These are phyloP conservation scores for Hansenula sp. DNA, from an alignment of 1,139 yeast species.

Conservation along the genomic window DNA sequence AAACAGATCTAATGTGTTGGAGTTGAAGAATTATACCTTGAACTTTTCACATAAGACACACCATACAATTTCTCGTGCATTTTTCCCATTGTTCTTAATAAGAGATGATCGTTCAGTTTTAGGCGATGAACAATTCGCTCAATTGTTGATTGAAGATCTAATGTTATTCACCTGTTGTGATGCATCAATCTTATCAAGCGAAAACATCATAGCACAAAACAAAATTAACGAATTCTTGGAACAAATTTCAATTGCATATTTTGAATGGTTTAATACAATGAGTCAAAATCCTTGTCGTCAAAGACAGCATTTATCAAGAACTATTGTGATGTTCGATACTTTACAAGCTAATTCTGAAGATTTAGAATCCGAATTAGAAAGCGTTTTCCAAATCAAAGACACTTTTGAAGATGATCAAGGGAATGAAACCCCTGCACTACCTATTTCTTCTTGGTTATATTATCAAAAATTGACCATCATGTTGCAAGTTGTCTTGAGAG, in stretches of 20 bases:
- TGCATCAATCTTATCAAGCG: constrained; percentile 19
- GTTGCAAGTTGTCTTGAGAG: constrained; percentile 69
- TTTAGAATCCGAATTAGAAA: constrained; percentile 41
- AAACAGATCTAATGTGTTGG: constrained; percentile 28
- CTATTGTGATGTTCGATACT: constrained; percentile 67
- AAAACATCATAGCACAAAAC: constrained; percentile 14
- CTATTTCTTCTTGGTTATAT: constrained; percentile 69
- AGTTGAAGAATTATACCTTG: constrained; percentile 26
- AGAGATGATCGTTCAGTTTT: constrained; percentile 57
- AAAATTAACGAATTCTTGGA: constrained; percentile 18
- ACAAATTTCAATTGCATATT: constrained; percentile 31
- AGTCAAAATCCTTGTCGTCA: constrained; percentile 82
- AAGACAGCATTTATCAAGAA: constrained; percentile 63
- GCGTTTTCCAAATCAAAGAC: constrained; percentile 25
- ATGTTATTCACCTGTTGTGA: constrained; percentile 30
- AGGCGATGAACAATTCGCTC: constrained; percentile 29
- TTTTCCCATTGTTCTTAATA: constrained; percentile 56
- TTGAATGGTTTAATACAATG: constrained; percentile 52
- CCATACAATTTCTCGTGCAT: constrained; percentile 57
- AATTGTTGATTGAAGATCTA: constrained; percentile 28
- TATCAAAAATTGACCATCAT: constrained; percentile 62
- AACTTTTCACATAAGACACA: constrained; percentile 29
- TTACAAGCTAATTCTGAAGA: constrained; percentile 66
- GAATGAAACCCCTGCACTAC: constrained; percentile 34
- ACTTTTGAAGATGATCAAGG: constrained; percentile 22